Evolutionary conservation across 371 early-diverging fungal genomes (phyloP), one percentile per base, ranked within the genome.

Genomic region (Apophysomyces sp.): DNA sequence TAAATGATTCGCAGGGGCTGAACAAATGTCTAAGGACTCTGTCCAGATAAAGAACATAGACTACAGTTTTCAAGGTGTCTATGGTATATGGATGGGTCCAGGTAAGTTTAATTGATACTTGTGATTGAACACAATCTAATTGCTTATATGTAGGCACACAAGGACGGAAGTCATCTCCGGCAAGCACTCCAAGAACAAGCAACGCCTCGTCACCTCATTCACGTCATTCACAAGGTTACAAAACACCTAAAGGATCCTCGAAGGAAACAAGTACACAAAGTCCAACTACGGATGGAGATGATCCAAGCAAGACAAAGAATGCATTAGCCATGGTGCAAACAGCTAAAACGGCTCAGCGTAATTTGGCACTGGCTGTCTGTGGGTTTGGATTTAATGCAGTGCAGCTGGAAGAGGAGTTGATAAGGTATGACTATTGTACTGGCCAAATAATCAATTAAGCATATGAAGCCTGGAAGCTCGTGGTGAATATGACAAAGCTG

Each of bases 401-500:
- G 4, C 78, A 85, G 16, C 78, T 94, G 30, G 93, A 93, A 66
- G 72, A 72, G 40, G 82, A 82, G 24, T 72, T 94, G 15, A 68
- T 73, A 54, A 74, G 74, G 87, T 88, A 77, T 66, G 65, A 41
- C 13, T 16, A 28, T 21, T 44, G 3, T 0, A 4, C 11, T 44
- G 8, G 4, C 21, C 3, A 37, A 31, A 13, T 28, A 34, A 26
- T 52, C 32, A 57, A n/a, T 4, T 31, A 6, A 21, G n/a, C 21
- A 30, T n/a, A 28, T 18, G 32, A 64, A 86, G 89, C 44, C 67
- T 95, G 57, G 93, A 95, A 66, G 57, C 65, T 21, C 72, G 69
- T 8, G 87, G 84, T 5, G 81, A 92, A 54, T 91, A 78, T 68
- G 94, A 92, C 62, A 86, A 87, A 41, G 95, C 96, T 2, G 95